These are phyloP conservation scores for Cephalotrichum gorgonifer DNA, from an alignment of 2,329 filamentous ascomycete genomes.

Conservation along the genomic window DNA sequence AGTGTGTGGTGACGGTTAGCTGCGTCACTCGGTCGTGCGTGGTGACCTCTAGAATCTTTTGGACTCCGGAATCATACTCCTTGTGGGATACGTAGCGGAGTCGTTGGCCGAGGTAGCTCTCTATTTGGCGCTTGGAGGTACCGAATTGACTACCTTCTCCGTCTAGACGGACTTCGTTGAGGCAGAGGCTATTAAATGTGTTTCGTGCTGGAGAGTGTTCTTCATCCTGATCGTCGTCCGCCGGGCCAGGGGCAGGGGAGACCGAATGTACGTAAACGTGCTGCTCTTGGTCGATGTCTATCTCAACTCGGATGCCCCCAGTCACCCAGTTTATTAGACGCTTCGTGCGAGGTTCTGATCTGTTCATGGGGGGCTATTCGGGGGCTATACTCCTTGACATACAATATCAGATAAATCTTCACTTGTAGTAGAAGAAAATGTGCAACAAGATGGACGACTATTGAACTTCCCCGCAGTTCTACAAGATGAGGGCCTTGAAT, in stretches of 20 bases:
- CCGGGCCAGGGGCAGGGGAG: background rate
- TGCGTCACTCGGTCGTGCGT: conserved; percentile 10
- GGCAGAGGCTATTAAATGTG: conserved; percentile 1
- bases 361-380: background rate
- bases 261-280: background rate
- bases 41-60: conserved; percentile 11
- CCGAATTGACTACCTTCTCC: conserved; percentile 16
- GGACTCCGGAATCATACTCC: background rate
- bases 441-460: too few species aligned
- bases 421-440: too few species aligned
- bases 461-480: too few species aligned
- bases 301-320: background rate
- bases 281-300: background rate
- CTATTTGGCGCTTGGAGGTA: conserved; percentile 15
- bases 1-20: conserved; percentile 11
- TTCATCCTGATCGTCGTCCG: background rate
- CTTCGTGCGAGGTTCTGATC: background rate
- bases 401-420: too few species aligned
- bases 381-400: too few species aligned
- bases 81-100: conserved; percentile 14
- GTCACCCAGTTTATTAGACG: background rate
- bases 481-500: too few species aligned
- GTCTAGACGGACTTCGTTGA: conserved; percentile 14
- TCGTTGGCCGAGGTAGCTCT: conserved; percentile 13
- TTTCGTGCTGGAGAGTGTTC: background rate